phyloP scores from a whole-genome alignment of 495 filamentous ascomycete genomes.

The Xeromyces bisporus region DNA sequence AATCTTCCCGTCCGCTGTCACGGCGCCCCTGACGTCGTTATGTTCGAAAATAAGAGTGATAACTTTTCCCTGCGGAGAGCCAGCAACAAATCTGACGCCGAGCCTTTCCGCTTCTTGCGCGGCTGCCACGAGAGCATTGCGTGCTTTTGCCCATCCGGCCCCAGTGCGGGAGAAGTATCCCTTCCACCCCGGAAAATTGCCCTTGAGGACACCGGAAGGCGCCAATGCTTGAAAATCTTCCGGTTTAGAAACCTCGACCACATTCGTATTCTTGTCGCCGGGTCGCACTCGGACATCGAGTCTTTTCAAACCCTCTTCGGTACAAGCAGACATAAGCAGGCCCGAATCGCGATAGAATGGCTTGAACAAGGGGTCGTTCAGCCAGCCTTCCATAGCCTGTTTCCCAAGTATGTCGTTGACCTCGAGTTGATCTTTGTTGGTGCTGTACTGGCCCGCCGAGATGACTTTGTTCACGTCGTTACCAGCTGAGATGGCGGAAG shows the following conservation, averaged over 20 bases:
- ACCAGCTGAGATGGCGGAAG: slow-evolving; percentile 27
- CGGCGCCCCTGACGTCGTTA: slow-evolving; percentile 12
- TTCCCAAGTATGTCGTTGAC: slow-evolving; percentile 14
- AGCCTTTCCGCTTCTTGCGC: slow-evolving; percentile 16
- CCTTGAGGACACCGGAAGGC: slow-evolving; percentile 23
- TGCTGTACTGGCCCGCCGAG: slow-evolving; percentile 8
- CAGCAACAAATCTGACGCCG: slow-evolving; percentile 22
- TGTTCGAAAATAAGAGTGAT: slow-evolving; percentile 11
- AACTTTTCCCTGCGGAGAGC: slow-evolving; percentile 14
- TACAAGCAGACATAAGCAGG: slow-evolving; percentile 9
- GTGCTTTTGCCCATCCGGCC: slow-evolving; percentile 26
- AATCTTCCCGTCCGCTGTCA: slow-evolving; percentile 12
- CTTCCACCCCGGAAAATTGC: slow-evolving; percentile 25
- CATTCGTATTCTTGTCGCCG: slow-evolving; percentile 5
- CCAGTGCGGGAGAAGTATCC: slow-evolving; percentile 17
- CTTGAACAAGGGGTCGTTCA: slow-evolving; percentile 25
- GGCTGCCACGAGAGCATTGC: slow-evolving; percentile 18
- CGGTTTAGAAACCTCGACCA: slow-evolving; percentile 4
- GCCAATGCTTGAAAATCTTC: slow-evolving; percentile 20
- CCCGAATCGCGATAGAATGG: slow-evolving; percentile 27
- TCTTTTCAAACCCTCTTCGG: slow-evolving; percentile 9
- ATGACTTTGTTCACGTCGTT: slow-evolving; percentile 35
- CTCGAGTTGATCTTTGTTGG: slow-evolving; percentile 11
- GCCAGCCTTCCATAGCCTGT: slow-evolving; percentile 25
- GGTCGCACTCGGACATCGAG: slow-evolving; percentile 11